Evolutionary conservation across 1,139 yeast genomes (phyloP).

Genomic region (Candida tropicalis): DNA sequence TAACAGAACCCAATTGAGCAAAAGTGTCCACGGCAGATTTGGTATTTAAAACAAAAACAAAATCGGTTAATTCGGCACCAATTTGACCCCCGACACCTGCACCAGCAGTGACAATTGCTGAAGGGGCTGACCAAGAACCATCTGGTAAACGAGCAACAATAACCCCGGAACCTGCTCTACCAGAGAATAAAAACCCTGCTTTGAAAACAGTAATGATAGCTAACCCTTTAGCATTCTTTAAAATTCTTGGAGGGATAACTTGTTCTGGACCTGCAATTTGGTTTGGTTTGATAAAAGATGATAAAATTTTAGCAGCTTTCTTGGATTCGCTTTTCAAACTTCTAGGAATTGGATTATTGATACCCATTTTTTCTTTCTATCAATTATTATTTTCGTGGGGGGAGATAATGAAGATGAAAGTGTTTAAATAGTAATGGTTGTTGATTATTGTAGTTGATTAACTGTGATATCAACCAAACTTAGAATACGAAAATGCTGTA

Average conservation of each 20-base stretch:
- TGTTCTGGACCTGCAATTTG: constrained; percentile 89
- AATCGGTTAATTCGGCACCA: constrained; percentile 96
- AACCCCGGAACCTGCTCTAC: constrained; percentile 97
- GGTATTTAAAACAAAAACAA: constrained; percentile 87
- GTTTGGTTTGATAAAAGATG: constrained; percentile 94
- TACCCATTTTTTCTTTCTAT: constrained; percentile 38
- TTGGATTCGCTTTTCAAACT: constrained; percentile 84
- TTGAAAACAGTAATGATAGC: constrained; percentile 90
- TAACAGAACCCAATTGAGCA: constrained; percentile 91
- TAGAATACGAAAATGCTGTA: neutral
- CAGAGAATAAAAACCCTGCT: constrained; percentile 95
- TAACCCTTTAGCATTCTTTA: constrained; percentile 89
- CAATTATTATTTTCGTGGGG: neutral
- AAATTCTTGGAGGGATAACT: constrained; percentile 86
- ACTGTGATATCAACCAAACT: neutral
- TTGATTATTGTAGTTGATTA: neutral
- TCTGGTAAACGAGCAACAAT: constrained; percentile 93
- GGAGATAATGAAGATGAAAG: neutral
- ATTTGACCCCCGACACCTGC: constrained; percentile 99
- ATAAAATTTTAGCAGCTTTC: constrained; percentile 94
- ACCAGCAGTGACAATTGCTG: constrained; percentile 94
- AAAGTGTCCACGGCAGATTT: constrained; percentile 90
- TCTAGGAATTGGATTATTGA: constrained; percentile 95
- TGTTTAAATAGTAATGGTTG: neutral
- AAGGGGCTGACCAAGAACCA: constrained; percentile 98